These are phyloP conservation scores for Fusarium sp. DNA, from an alignment of 2,329 filamentous ascomycete genomes.

Conservation along the genomic window DNA sequence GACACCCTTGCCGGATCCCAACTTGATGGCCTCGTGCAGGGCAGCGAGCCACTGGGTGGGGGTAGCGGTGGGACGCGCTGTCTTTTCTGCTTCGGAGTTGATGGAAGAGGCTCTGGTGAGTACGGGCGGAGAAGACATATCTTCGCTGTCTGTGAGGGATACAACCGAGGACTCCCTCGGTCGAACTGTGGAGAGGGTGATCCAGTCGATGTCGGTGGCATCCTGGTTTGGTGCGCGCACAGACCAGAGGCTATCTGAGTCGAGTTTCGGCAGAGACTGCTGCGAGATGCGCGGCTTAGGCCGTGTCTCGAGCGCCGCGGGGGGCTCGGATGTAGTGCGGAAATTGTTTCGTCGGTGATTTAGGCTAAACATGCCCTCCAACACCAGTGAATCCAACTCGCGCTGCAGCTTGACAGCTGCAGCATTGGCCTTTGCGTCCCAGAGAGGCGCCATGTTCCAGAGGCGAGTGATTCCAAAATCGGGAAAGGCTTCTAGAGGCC, in stretches of 20 bases:
- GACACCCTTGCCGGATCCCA: conserved; percentile 25
- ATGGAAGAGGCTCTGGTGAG: conserved; percentile 39
- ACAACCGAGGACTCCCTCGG: conserved; percentile 34
- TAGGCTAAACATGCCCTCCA: conserved; percentile 42
- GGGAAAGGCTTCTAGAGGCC: conserved; percentile 31
- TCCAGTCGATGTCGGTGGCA: conserved; percentile 34
- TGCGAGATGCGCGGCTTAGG: conserved; percentile 47
- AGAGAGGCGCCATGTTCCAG: conserved; percentile 43
- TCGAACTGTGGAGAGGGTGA: conserved; percentile 35
- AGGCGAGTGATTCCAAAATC: conserved; percentile 36
- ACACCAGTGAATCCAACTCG: conserved; percentile 36
- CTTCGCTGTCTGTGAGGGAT: conserved; percentile 32
- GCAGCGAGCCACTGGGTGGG: conserved; percentile 52
- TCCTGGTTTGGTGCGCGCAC: conserved; percentile 35
- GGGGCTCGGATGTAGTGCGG: conserved; percentile 40
- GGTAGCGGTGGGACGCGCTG: conserved; percentile 36
- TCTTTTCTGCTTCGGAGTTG: conserved; percentile 21
- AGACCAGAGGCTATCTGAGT: conserved; percentile 50
- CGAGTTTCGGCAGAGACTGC: conserved; percentile 44
- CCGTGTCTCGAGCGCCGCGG: conserved; percentile 45
- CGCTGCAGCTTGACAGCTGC: conserved; percentile 27
- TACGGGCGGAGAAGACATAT: conserved; percentile 15
- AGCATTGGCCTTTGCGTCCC: conserved; percentile 36
- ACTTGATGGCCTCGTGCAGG: conserved; percentile 44
- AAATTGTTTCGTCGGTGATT: conserved; percentile 41